phyloP scores from a whole-genome alignment of 2,329 filamentous ascomycete genomes.

The Thielaviopsis ethacetica region DNA sequence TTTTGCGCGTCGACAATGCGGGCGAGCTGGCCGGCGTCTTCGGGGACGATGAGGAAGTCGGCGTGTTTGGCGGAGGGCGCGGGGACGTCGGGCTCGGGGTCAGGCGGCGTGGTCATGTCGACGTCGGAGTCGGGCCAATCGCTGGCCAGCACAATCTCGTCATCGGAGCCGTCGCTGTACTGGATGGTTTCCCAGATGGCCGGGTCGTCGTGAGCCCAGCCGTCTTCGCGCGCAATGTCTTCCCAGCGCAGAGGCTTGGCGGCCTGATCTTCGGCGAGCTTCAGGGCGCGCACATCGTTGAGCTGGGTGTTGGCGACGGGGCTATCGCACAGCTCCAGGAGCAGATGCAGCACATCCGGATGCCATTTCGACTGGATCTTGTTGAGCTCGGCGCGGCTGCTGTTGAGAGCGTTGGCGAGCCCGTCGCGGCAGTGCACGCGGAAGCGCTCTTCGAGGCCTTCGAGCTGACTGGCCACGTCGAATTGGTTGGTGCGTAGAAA shows the following conservation, averaged over 20 bases:
- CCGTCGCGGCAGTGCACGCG: constrained; percentile 63
- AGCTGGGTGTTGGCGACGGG: constrained; percentile 56
- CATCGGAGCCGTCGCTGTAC: constrained; percentile 51
- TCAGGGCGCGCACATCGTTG: constrained; percentile 40
- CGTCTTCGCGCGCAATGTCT: constrained; percentile 61
- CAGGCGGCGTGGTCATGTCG: constrained; percentile 19
- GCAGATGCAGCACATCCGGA: constrained; percentile 62
- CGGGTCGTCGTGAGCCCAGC: constrained; percentile 44
- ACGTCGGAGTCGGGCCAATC: constrained; percentile 21
- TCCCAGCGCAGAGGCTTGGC: constrained; percentile 51
- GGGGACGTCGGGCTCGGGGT: not conserved
- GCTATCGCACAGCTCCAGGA: constrained; percentile 67
- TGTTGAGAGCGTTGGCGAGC: constrained; percentile 54
- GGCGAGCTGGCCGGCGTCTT: constrained; percentile 19
- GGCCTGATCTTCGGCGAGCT: constrained; percentile 21
- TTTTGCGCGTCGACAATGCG: constrained; percentile 20
- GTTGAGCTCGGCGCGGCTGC: constrained; percentile 42
- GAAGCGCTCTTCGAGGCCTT: constrained; percentile 75
- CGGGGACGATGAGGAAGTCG: constrained; percentile 21
- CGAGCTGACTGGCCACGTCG: constrained; percentile 46
- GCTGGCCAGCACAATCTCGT: constrained; percentile 23
- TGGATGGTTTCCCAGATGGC: constrained; percentile 56
- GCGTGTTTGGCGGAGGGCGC: constrained; percentile 13
- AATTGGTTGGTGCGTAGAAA: constrained; percentile 60
- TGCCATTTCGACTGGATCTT: constrained; percentile 42